Percentiles rank a stretch among this genome's conserved stretches.
Evolutionary conservation across 23 red algal genomes (phyloP).

Genomic region (Agarophyton chilense): DNA sequence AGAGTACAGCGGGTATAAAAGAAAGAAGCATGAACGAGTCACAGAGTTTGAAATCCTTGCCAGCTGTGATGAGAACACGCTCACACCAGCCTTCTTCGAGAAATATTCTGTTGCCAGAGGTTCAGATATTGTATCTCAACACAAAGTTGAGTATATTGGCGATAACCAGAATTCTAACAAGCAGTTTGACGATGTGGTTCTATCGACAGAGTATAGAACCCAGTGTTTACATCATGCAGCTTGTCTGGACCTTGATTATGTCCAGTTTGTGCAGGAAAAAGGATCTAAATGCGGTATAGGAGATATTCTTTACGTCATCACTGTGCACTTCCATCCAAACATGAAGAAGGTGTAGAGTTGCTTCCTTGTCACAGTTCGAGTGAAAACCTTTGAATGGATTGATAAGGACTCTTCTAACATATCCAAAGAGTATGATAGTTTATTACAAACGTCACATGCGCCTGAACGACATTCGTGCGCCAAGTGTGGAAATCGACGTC

Average conservation of each 20-base stretch:
- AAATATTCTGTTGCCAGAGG: neutral
- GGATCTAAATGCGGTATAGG: neutral
- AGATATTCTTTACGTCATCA: neutral
- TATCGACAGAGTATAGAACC: neutral
- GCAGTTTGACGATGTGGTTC: neutral
- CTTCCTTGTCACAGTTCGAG: neutral
- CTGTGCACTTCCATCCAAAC: neutral
- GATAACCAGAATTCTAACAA: neutral
- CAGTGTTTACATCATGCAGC: constrained; percentile 8
- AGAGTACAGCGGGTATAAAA: neutral
- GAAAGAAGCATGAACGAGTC: neutral
- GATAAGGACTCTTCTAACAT: neutral
- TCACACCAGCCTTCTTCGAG: neutral
- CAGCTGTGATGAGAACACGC: neutral
- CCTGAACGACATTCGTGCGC: neutral
- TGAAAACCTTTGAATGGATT: neutral
- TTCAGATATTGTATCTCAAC: neutral
- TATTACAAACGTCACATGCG: neutral
- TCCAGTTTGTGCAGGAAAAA: neutral
- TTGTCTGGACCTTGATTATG: neutral
- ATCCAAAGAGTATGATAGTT: neutral
- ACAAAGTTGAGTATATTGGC: neutral
- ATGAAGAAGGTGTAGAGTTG: neutral
- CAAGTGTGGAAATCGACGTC: too few species aligned
- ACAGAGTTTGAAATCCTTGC: neutral